Base-by-base conservation (phyloP, 2,329 filamentous ascomycete species). In the Penicillium griseofulvum region DNA sequence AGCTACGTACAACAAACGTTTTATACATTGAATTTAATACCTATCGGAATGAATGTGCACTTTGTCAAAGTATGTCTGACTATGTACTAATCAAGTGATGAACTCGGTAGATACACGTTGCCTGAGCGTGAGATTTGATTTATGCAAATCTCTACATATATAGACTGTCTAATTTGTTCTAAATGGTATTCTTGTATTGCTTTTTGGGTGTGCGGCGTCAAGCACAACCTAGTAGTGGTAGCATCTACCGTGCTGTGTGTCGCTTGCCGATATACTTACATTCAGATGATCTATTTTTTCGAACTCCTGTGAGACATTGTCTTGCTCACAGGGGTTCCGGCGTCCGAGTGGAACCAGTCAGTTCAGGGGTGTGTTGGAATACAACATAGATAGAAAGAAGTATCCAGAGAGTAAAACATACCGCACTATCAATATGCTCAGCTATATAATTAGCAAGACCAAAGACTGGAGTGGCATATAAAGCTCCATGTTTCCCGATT, bases 401-500 rank as follows among this genome's bases (percentile, higher is more conserved):
- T 8, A 33, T 26, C 9, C 9, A 26, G 34, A 38, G 17, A n/a
- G 9, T 33, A 2, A 14, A 24, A 47, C 2, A 19, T 14, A 31
- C 17, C n/a, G 3, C 14, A 14, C 8, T 12, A 31, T 28, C 19
- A 19, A 28, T 39, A 19, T 26, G 7, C 3, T 34, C 12, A 19
- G 19, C 17, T n/a, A 28, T 22, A 33, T 53, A n/a, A 14, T 41
- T 41, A 12, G 17, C 12, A 24, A 41, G n/a, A n/a, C 5, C 3
- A 14, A 26, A 14, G 9, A 34, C 6, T 8, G 2, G 17, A 11
- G 4, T 16, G n/a, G 16, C 19, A 26, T 24, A 11, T 7, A 42
- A 10, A 43, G n/a, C 42, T 62, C 55, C 61, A 37, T 31, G 19
- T 43, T 38, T 12, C 43, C 59, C 57, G 55, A 60, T 55, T 62